Evolutionary conservation across 495 filamentous ascomycete species (phyloP).

Genomic region (Neurospora terricola): DNA sequence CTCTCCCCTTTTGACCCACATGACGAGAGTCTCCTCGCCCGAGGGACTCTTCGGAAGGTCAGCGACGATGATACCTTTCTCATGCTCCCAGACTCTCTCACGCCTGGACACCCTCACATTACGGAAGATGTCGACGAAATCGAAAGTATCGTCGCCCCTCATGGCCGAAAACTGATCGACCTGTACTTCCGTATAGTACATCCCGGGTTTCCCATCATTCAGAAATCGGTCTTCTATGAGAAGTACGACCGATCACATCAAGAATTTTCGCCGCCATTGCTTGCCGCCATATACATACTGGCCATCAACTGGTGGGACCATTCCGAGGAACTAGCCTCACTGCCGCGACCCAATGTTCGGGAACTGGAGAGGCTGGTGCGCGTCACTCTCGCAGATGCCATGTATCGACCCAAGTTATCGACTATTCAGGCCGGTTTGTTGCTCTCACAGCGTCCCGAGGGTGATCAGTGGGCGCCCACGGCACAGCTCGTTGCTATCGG

Average conservation of each 20-base stretch:
- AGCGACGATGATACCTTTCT: constrained; percentile 78
- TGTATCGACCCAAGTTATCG: constrained; percentile 80
- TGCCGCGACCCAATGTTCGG: constrained; percentile 60
- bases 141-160: constrained; percentile 70
- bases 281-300: constrained; percentile 84
- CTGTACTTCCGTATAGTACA: constrained; percentile 85
- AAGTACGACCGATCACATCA: constrained; percentile 67
- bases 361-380: constrained; percentile 71
- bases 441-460: constrained; percentile 76
- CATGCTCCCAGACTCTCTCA: constrained; percentile 57
- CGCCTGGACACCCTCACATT: constrained; percentile 50
- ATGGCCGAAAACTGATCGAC: constrained; percentile 72
- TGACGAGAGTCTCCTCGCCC: constrained; percentile 58
- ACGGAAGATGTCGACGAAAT: constrained; percentile 65
- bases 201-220: constrained; percentile 81
- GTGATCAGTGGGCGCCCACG: constrained; percentile 78
- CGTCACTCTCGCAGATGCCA: constrained; percentile 60
- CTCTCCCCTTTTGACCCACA: constrained; percentile 60
- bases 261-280: constrained; percentile 70
- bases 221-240: constrained; percentile 79
- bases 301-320: constrained; percentile 85
- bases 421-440: constrained; percentile 87
- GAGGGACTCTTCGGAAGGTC: constrained; percentile 66
- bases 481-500: constrained; percentile 73
- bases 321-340: constrained; percentile 52